Conservation (phyloP, 1,139 yeast genomes). For the Candida pseudoviswanathii region DNA sequence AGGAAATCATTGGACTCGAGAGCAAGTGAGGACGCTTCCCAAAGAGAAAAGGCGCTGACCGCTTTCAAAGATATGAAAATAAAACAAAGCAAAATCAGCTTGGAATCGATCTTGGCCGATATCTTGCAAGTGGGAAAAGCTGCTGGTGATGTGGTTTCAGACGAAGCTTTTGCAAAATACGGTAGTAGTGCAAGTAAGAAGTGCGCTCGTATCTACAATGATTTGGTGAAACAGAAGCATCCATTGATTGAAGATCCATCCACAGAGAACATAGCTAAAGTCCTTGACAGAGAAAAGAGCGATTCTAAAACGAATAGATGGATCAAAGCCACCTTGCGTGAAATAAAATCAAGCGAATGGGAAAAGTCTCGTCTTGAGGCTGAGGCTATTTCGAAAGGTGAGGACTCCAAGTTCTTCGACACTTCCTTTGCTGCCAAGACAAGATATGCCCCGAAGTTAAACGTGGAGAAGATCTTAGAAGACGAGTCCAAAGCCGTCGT, state of each 20-base stretch:
- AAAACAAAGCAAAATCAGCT: constrained; percentile 44
- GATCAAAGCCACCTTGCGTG: constrained; percentile 57
- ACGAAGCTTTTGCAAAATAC: constrained; percentile 23
- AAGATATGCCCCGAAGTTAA: constrained; percentile 46
- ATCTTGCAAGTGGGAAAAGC: constrained; percentile 29
- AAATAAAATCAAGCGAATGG: constrained; percentile 51
- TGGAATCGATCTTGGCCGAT: constrained; percentile 47
- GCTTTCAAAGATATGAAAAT: constrained; percentile 26
- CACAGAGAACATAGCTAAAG: constrained; percentile 21
- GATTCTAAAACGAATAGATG: constrained; percentile 32
- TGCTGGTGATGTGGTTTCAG: constrained; percentile 28
- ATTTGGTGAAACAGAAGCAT: constrained; percentile 31
- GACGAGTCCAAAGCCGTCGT: constrained; percentile 55
- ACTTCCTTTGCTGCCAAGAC: constrained; percentile 60
- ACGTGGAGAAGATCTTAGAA: constrained; percentile 56
- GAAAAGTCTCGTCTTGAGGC: constrained; percentile 53
- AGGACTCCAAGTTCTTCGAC: constrained; percentile 3
- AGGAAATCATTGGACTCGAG: constrained; percentile 40
- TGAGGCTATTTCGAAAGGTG: constrained; percentile 25
- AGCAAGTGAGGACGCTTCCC: constrained; percentile 16
- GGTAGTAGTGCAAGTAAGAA: constrained; percentile 28
- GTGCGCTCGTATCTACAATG: constrained; percentile 33
- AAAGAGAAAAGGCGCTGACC: constrained; percentile 19
- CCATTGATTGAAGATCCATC: constrained; percentile 24
- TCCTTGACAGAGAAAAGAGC: constrained; percentile 41